Evolutionary conservation across 768 basidiomycete genomes (phyloP), one percentile per base, ranked within the genome.

Genomic region (Hygrophorus russula): DNA sequence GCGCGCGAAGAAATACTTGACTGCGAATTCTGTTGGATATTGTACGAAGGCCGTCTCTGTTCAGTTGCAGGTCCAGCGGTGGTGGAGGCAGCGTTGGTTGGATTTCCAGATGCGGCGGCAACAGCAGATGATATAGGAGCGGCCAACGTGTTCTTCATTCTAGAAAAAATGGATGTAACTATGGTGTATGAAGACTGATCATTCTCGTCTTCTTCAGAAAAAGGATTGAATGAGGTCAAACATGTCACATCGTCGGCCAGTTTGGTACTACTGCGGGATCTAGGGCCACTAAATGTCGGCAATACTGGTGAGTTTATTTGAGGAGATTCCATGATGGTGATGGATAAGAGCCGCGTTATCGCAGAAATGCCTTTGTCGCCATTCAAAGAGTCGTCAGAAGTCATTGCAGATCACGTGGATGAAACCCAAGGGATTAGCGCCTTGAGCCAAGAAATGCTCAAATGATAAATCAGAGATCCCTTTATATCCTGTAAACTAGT

Each of bases 161-260:
- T 77, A 27, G 80, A 86, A 44, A 91, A 73, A 19, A 92, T 66
- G 15, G 83, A 85, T 0, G 85, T 78, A 46, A 91, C 82, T 43
- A 91, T 68, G 5, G 85, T 80, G 58, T 88, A 89, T 12, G 85
- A 89, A 6, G 86, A 82, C 53, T 86, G 82, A 51, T 90, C 88
- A 56, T 87, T 76, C 60, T 91, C 89, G 56, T 91, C 88, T 58
- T 92, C 90, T 56, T 89, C 86, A n/a, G 84, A 78, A 66, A 90
- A 92, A 5, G 87, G 87, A 58, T 91, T 91, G 70, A 84, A 89
- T 39, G 85, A 85, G 20, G 90, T 92, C 45, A 92, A 64, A 55
- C 78, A 76, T 36, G 73, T 71, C 35, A 80, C 71, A 67, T 86
- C 86, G 53, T 71, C 68, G 29, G 56, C 52, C 40, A 80, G 59